Conservation (phyloP, 768 basidiomycete genomes). For the Tulasnella sp. region DNA sequence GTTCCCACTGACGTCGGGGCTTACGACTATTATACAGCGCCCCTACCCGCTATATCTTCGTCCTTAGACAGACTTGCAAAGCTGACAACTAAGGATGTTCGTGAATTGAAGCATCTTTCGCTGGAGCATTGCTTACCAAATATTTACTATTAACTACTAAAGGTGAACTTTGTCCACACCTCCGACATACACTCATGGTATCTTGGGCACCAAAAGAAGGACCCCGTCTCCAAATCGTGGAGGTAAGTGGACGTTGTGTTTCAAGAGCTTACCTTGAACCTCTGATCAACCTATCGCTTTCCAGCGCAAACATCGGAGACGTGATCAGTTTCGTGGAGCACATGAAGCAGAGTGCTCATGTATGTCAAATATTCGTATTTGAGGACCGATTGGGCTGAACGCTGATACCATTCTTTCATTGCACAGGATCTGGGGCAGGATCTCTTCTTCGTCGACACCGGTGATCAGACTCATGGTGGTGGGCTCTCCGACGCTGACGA, state of each 20-base stretch:
- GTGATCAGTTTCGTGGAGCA: conserved; percentile 4
- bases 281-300: background rate
- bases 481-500: conserved; percentile 7
- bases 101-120: too few relatives aligned
- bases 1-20: too few relatives aligned
- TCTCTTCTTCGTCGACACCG: conserved; percentile 3
- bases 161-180: conserved; percentile 11
- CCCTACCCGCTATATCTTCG: too few relatives aligned
- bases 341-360: background rate
- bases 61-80: too few relatives aligned
- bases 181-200: conserved; percentile 14
- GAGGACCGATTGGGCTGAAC: too few relatives aligned
- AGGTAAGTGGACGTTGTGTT: background rate
- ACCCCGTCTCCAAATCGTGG: background rate
- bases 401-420: too few relatives aligned
- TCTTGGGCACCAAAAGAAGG: background rate
- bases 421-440: background rate
- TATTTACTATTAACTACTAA: background rate
- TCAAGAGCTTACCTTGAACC: background rate
- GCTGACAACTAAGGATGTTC: too few relatives aligned
- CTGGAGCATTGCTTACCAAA: background rate
- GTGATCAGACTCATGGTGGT: conserved; percentile 10
- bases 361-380: background rate
- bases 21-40: too few relatives aligned
- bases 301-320: conserved; percentile 8